Conservation (phyloP, 1,139 yeast genomes). For the Wickerhamomyces sp. region DNA sequence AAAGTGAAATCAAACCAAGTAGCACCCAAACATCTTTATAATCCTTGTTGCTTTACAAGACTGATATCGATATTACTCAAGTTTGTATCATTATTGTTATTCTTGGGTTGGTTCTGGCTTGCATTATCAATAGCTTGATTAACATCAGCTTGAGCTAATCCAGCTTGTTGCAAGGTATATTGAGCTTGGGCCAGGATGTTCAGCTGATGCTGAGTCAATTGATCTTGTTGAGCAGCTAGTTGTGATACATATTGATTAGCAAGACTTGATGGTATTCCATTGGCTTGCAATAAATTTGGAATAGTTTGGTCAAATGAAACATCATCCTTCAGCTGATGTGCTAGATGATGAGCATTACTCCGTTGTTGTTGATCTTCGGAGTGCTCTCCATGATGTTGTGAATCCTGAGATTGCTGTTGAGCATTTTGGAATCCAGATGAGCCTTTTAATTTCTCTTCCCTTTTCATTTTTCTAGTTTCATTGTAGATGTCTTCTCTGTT, state of each 20-base stretch:
- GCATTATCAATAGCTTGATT: slow-evolving; percentile 24
- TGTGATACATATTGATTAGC: slow-evolving; percentile 11
- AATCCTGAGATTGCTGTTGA: slow-evolving; percentile 8
- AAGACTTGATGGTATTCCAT: slow-evolving; percentile 16
- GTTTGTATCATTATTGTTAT: slow-evolving; percentile 13
- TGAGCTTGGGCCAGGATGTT: slow-evolving; percentile 8
- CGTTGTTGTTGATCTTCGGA: slow-evolving; percentile 5
- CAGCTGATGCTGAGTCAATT: slow-evolving; percentile 1
- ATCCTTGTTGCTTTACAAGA: slow-evolving; percentile 23
- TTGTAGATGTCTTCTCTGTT: slow-evolving; percentile 27
- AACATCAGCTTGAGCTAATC: slow-evolving; percentile 12
- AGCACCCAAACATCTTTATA: neutral
- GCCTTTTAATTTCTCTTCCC: slow-evolving; percentile 22
- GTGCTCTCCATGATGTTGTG: slow-evolving; percentile 4
- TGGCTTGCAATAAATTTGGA: slow-evolving; percentile 21
- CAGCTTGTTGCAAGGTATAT: slow-evolving; percentile 12
- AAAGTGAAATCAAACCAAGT: neutral
- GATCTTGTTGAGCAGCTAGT: slow-evolving; percentile 7
- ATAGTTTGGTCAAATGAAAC: slow-evolving; percentile 21
- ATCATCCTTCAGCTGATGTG: slow-evolving; percentile 9
- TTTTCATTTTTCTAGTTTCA: slow-evolving; percentile 27
- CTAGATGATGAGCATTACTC: slow-evolving; percentile 1
- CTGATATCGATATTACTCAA: slow-evolving; percentile 24
- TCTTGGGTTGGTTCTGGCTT: slow-evolving; percentile 18
- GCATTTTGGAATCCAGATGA: slow-evolving; percentile 3